phyloP scores from a whole-genome alignment of 129 eudicot genomes.

The Solidago caesia region DNA sequence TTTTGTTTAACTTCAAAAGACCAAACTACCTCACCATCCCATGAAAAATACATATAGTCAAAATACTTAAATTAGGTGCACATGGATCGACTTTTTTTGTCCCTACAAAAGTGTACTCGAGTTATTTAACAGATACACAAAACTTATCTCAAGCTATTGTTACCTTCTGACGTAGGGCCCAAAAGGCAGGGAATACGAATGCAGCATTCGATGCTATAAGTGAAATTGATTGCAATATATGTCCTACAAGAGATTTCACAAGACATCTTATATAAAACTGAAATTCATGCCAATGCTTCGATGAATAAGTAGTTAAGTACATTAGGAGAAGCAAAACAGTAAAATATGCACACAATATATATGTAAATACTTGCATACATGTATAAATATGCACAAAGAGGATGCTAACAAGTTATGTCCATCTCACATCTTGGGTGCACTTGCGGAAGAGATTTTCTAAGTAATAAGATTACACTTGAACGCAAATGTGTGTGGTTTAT shows the following conservation, averaged over 20 bases:
- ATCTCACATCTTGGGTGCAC: background rate
- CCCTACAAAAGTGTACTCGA: too few species aligned
- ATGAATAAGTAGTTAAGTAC: background rate
- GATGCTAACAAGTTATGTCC: background rate
- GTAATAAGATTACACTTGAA: background rate
- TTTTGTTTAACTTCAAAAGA: slow-evolving; percentile 5
- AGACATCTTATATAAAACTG: slow-evolving; percentile 6
- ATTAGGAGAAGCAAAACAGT: background rate
- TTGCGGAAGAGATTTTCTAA: background rate
- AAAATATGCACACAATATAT: slow-evolving; percentile 1
- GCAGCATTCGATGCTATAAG: slow-evolving; percentile 93
- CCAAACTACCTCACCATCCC: background rate
- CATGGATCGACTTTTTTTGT: background rate
- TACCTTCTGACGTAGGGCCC: slow-evolving; percentile 92
- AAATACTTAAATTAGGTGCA: background rate
- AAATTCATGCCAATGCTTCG: background rate
- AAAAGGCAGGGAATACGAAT: slow-evolving; percentile 77
- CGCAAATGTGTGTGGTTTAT: too few species aligned
- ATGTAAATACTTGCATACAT: background rate
- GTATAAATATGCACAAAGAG: too few species aligned
- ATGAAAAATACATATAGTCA: background rate
- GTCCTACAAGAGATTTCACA: slow-evolving; percentile 51
- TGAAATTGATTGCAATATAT: slow-evolving; percentile 66
- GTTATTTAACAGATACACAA: background rate
- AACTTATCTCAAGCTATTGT: background rate